Percentiles rank a stretch among this genome's conserved stretches.
phyloP scores from a whole-genome alignment of 2,329 filamentous ascomycete species.

The Acrocalymma vagum region DNA sequence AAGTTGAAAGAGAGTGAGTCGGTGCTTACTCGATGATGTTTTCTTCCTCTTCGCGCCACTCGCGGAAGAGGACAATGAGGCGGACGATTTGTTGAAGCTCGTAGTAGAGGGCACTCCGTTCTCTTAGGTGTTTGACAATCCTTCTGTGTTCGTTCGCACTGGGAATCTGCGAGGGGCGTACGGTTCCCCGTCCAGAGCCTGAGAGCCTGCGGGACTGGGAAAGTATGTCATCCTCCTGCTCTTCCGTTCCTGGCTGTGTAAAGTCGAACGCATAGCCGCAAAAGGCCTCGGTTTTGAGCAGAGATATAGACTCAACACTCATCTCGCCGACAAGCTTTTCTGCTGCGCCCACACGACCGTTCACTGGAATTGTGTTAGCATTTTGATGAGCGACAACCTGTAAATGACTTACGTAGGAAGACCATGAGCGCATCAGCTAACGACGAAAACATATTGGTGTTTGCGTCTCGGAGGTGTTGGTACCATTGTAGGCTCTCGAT shows the following conservation, averaged over 20 bases:
- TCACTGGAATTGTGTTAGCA: slow-evolving; percentile 38
- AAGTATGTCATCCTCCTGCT: slow-evolving; percentile 33
- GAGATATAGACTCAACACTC: slow-evolving; percentile 56
- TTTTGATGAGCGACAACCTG: too few relatives aligned
- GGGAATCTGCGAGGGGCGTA: slow-evolving; percentile 29
- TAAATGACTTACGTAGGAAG: slow-evolving; percentile 75
- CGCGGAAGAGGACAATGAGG: slow-evolving; percentile 51
- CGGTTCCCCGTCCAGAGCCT: slow-evolving; percentile 22
- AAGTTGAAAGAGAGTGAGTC: slow-evolving; percentile 4
- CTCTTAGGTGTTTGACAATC: slow-evolving; percentile 29
- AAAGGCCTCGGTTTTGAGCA: slow-evolving; percentile 49
- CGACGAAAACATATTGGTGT: slow-evolving; percentile 69
- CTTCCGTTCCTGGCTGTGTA: slow-evolving; percentile 32
- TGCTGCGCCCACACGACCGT: slow-evolving; percentile 64
- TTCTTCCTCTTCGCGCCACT: slow-evolving; percentile 54
- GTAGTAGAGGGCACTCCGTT: slow-evolving; percentile 46
- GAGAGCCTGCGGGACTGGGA: slow-evolving; percentile 29
- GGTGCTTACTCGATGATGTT: slow-evolving; percentile 42
- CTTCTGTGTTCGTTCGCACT: slow-evolving; percentile 26
- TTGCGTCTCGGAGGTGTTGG: slow-evolving; percentile 71
- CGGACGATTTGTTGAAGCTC: slow-evolving; percentile 54
- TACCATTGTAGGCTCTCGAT: slow-evolving; percentile 89
- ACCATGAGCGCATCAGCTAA: slow-evolving; percentile 80
- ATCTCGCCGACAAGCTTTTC: slow-evolving; percentile 62
- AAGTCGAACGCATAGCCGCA: slow-evolving; percentile 51